A percentile compares a stretch with the other conserved stretches of the same genome.
Conservation (phyloP, 2,329 filamentous ascomycete species). For the Ascocoryne sarcoides region DNA sequence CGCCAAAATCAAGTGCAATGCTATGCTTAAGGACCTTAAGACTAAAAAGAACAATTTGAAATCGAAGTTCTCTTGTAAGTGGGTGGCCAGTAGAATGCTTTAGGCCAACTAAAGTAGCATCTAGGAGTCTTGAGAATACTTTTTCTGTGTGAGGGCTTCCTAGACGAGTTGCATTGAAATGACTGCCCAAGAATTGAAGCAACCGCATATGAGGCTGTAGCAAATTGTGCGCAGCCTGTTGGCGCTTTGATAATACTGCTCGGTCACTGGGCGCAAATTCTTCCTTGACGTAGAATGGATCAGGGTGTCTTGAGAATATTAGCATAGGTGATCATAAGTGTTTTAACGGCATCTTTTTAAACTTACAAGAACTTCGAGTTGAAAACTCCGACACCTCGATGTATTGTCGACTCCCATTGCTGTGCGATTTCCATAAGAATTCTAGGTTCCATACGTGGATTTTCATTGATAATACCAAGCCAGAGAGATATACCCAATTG, state of each 20-base stretch:
- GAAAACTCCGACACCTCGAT: slow-evolving; percentile 73
- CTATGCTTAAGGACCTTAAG: slow-evolving; percentile 68
- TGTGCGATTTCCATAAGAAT: slow-evolving; percentile 80
- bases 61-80: slow-evolving; percentile 82
- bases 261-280: slow-evolving; percentile 91
- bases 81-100: slow-evolving; percentile 67
- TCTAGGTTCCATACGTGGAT: slow-evolving; percentile 76
- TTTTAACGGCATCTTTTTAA: no score
- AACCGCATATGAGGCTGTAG: slow-evolving; percentile 80
- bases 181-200: slow-evolving; percentile 83
- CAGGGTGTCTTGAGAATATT: slow-evolving; percentile 47
- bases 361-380: slow-evolving; percentile 56
- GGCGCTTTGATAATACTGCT: slow-evolving; percentile 61
- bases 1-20: slow-evolving; percentile 52
- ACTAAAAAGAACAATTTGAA: slow-evolving; percentile 78
- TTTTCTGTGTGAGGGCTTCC: slow-evolving; percentile 74
- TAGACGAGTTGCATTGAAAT: slow-evolving; percentile 88
- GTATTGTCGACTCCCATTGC: slow-evolving; percentile 81
- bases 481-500: slow-evolving; percentile 92
- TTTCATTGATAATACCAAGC: slow-evolving; percentile 96
- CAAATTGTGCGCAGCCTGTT: slow-evolving; percentile 71
- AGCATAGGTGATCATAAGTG: slow-evolving; percentile 18
- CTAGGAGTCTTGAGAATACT: slow-evolving; percentile 73
- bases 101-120: slow-evolving; percentile 68
- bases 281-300: slow-evolving; percentile 84